A percentile compares a stretch with the other conserved stretches of the same genome.
These are phyloP conservation scores for Scutellaria galericulata DNA, from an alignment of 257 asterid species.

Conservation along the genomic window DNA sequence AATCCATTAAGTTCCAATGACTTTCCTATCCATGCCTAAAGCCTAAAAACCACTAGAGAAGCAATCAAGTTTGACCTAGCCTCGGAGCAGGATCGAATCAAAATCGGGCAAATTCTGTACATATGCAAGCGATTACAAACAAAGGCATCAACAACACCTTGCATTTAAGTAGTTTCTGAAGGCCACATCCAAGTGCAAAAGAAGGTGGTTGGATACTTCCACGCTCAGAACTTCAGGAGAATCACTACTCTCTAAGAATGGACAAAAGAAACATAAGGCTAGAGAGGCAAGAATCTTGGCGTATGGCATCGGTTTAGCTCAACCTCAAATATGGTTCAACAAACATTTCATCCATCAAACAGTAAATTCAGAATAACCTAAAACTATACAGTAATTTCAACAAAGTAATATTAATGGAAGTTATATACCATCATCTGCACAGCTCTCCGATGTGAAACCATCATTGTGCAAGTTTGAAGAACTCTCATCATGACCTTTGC, in stretches of 20 bases:
- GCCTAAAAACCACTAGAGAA: not conserved
- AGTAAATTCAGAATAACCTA: slow-evolving; percentile 1
- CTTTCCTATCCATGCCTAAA: not conserved
- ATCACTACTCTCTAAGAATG: slow-evolving; percentile 4
- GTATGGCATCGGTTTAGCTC: not conserved
- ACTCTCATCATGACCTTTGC: slow-evolving; percentile 42
- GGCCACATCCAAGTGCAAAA: not conserved
- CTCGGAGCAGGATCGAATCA: slow-evolving; percentile 10
- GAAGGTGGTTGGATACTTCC: not conserved
- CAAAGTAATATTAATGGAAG: slow-evolving; percentile 5
- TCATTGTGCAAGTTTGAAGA: slow-evolving; percentile 40
- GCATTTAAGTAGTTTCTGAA: slow-evolving; percentile 8
- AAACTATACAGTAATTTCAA: not conserved
- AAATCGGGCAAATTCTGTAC: not conserved
- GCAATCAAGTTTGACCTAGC: not conserved
- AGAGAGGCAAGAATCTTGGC: not conserved
- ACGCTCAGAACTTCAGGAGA: not conserved
- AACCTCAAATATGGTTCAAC: slow-evolving; percentile 2
- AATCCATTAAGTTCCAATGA: not conserved
- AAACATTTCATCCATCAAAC: not conserved
- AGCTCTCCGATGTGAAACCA: slow-evolving; percentile 42
- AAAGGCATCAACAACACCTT: not conserved
- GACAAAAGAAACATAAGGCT: slow-evolving; percentile 2
- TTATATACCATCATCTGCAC: slow-evolving; percentile 58
- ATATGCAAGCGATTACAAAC: not conserved